Conservation (phyloP, 2,329 filamentous ascomycete genomes). For the Cordyceps javanica region DNA sequence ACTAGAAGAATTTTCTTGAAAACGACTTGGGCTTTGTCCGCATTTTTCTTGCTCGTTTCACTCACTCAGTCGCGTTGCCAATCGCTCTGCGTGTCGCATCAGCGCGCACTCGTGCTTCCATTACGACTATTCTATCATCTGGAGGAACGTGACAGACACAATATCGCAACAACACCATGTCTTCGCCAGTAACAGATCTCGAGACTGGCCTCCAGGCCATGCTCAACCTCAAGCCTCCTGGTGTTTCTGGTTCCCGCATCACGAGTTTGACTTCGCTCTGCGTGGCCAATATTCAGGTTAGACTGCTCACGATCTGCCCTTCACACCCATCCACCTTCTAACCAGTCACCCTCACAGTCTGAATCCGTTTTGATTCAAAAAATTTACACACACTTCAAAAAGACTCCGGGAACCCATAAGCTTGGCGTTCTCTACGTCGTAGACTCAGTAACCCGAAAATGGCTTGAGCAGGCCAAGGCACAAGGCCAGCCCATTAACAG, state of each 20-base stretch:
- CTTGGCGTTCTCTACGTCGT: constrained; percentile 98
- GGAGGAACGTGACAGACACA: neutral
- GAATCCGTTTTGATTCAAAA: constrained; percentile 94
- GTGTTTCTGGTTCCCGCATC: constrained; percentile 91
- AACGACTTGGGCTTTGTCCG: neutral
- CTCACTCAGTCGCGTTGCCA: neutral
- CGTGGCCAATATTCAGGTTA: constrained; percentile 84
- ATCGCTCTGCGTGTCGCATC: neutral
- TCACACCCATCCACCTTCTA: neutral
- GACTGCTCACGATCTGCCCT: constrained; percentile 11
- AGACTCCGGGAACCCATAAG: constrained; percentile 90
- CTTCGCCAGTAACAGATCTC: constrained; percentile 83
- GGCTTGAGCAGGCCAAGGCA: constrained; percentile 91
- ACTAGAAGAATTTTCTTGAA: neutral
- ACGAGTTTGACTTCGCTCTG: constrained; percentile 80
- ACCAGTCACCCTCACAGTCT: constrained; percentile 49
- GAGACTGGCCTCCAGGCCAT: constrained; percentile 87
- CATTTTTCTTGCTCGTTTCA: neutral
- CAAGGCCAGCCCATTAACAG: constrained; percentile 75
- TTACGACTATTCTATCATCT: neutral
- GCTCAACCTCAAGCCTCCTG: constrained; percentile 84
- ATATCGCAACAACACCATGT: constrained; percentile 43
- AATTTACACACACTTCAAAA: constrained; percentile 95
- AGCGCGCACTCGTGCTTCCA: neutral
- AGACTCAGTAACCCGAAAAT: constrained; percentile 99